Percentiles rank a stretch among this genome's conserved stretches.
Conservation (phyloP, 306 rosid species). For the Parietaria judaica region DNA sequence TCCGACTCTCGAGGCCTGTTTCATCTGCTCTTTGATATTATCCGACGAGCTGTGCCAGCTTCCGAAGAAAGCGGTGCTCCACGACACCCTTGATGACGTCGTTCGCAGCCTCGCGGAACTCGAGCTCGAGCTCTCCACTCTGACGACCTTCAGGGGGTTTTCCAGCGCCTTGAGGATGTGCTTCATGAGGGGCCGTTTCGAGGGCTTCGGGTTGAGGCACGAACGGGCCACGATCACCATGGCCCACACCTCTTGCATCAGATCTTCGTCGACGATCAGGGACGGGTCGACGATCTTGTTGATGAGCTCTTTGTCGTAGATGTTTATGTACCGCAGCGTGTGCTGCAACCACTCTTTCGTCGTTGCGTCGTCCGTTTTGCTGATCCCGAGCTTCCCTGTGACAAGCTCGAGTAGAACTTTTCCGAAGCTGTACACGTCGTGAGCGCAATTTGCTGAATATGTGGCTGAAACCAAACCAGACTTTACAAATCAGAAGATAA, state of each 20-base stretch:
- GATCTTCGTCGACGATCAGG: constrained; percentile 77
- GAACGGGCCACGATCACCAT: constrained; percentile 87
- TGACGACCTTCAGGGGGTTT: constrained; percentile 81
- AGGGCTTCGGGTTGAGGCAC: constrained; percentile 78
- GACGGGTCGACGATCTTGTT: constrained; percentile 70
- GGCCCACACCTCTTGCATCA: constrained; percentile 93
- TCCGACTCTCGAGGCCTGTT: constrained; percentile 55
- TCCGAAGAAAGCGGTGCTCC: constrained; percentile 74
- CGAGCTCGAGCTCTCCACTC: constrained; percentile 74
- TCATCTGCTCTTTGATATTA: constrained; percentile 32
- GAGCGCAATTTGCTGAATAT: constrained; percentile 44
- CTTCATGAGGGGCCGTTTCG: constrained; percentile 83
- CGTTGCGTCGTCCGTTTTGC: constrained; percentile 52
- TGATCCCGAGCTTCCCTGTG: constrained; percentile 70
- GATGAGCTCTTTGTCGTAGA: constrained; percentile 58
- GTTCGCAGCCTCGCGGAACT: constrained; percentile 74
- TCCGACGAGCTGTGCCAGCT: constrained; percentile 96
- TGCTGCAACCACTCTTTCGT: constrained; percentile 71
- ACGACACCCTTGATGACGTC: constrained; percentile 72
- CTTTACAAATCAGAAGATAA: background rate
- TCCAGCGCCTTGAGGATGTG: constrained; percentile 86
- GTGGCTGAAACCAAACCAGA: constrained; percentile 37
- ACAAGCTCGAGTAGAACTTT: constrained; percentile 81
- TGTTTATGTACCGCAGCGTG: constrained; percentile 48
- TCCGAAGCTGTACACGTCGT: constrained; percentile 80